phyloP scores from a whole-genome alignment of 2,329 filamentous ascomycete genomes.

The Xylariaceae sp. region DNA sequence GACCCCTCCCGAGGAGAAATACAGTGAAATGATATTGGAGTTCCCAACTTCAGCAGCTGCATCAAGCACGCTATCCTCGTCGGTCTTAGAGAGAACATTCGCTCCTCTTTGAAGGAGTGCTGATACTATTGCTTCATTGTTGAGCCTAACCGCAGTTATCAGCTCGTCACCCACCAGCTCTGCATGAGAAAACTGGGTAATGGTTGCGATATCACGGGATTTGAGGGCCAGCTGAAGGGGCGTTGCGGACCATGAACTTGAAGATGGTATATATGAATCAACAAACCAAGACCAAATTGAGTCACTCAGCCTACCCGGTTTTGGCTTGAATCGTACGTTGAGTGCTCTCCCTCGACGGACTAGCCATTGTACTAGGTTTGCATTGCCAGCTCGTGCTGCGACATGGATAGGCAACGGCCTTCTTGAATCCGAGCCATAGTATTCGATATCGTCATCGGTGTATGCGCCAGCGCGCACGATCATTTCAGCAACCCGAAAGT shows the following conservation, averaged over 20 bases:
- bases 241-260: background rate
- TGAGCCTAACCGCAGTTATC: background rate
- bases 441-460: background rate
- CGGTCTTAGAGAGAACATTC: background rate
- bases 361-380: background rate
- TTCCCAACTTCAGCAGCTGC: constrained; percentile 2
- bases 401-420: too few species aligned
- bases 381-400: too few species aligned
- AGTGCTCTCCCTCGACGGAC: background rate
- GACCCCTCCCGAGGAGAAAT: constrained; percentile 3
- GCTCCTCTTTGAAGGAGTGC: background rate
- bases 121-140: background rate
- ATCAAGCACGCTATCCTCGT: background rate
- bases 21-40: background rate
- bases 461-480: constrained; percentile 2
- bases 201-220: constrained; percentile 1
- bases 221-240: constrained; percentile 9
- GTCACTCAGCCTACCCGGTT: too few species aligned
- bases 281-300: background rate
- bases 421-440: too few species aligned
- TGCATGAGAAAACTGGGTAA: background rate
- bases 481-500: constrained; percentile 6
- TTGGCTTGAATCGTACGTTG: background rate
- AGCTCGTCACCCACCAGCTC: constrained; percentile 1
- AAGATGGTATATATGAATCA: background rate